Base-by-base conservation (phyloP, 768 basidiomycete genomes). In the Sutorius australiensis region DNA sequence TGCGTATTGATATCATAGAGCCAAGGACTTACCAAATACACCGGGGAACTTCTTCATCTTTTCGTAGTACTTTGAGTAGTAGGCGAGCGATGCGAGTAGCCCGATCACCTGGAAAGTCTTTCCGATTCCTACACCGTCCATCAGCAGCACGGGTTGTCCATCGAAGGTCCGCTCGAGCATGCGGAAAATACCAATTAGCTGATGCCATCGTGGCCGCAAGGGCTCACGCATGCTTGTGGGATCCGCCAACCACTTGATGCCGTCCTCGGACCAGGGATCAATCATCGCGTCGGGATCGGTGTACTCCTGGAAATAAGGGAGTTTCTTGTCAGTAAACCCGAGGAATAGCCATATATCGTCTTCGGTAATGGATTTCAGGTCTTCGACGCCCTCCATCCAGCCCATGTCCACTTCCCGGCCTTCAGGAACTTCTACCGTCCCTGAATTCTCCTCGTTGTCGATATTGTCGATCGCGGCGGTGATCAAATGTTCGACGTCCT, bases 41-140 rank as follows among this genome's bases (percentile, higher is more conserved):
- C 32, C 32, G 12, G 32, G 32, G 13, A 33, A 33, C 11, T 33
- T 33, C 12, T 11, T 12, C 11, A 5, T 33, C 32, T 33, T 33
- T 11, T 11, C 32, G 32, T 33, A 33, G 13, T 12, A 33, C 12
- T 13, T 11, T 5, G 11, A 13, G 11, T 33, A 33, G 32, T 33
- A 33, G 11, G 32, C 32, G 32, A 33, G 32, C 6, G 12, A 33
- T 5, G 34, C 34, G 13, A 36, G 14, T 3, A 50, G 14, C 1
- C 60, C 55, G 21, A 67, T 45, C 1, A 45, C 60, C 6, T 67
- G 63, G 2, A 68, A 21, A 0, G 60, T 68, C 19, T 67, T 68
- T 0, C 67, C 62, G 2, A 68, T 50, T 0, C 67, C 62, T 0
- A 65, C 66, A 0, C 56, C 57, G 27, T 68, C 66, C 62, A 67